Evolutionary conservation across 2,329 filamentous ascomycete genomes (phyloP), one percentile per base, ranked within the genome.

Genomic region (Xylaria sp.): DNA sequence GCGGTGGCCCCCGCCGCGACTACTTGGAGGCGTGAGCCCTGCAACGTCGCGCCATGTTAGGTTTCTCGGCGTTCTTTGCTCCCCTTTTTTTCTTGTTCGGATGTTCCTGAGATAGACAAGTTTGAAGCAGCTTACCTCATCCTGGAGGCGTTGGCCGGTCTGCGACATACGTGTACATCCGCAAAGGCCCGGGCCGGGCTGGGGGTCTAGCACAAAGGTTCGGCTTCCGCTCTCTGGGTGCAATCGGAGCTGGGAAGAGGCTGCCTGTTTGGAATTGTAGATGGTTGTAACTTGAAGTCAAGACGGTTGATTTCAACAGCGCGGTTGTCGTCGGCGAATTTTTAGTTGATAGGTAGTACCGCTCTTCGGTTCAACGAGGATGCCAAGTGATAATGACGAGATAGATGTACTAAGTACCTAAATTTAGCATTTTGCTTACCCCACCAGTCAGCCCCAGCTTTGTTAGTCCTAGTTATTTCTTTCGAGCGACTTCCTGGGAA

Each of bases 1-100:
- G 95, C 92, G 69, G 82, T 81, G 50, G 82, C 84, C 58, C 85
- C 85, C 43, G 85, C 84, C 47, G 79, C 74, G 53, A 86, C 79
- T 64, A 86, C 84, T 73, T 88, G 85, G 46, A 84, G 76, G 65
- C 76, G 81, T 56, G 85, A 82, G 76, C 85, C 85, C 83, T 85
- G 61, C 7, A 23, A 53, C 35, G 31, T 12, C 19, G 21, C 15
- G 37, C 21, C 28, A 38, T 51, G 46, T 67, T 46, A 59, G 57
- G 38, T 19, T n/a, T n/a, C 12, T 52, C 50, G 37, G 15, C 9
- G 12, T 19, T 25, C n/a, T n/a, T n/a, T n/a, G n/a, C n/a, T n/a
- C n/a, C n/a, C n/a, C n/a, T n/a, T n/a, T n/a, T n/a, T n/a, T n/a
- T n/a, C n/a, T n/a, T n/a, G n/a, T n/a, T n/a, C n/a, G n/a, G n/a